Conservation (phyloP, 345 rosid species). For the Populus simonii region DNA sequence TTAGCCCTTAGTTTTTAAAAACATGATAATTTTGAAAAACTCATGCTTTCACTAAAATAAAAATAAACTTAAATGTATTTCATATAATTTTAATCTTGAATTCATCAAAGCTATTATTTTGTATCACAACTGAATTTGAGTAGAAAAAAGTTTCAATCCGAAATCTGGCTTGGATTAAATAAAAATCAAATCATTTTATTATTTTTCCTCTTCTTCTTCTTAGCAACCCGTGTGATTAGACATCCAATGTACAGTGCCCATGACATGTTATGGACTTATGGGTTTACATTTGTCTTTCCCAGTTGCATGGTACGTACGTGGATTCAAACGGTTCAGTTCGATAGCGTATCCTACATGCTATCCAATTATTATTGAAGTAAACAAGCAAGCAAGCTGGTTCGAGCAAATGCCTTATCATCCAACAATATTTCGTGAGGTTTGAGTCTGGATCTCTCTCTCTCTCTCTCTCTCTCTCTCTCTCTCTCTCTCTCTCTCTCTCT, state of each 20-base stretch:
- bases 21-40: no score
- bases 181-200: neutral
- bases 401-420: no score
- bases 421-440: no score
- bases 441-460: no score
- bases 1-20: no score
- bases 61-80: no score
- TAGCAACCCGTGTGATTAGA: neutral
- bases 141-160: neutral
- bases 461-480: no score
- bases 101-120: neutral
- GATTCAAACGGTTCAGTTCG: neutral
- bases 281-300: constrained; percentile 11
- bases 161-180: neutral
- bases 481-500: no score
- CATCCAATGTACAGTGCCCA: constrained; percentile 16
- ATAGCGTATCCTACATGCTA: neutral
- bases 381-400: no score
- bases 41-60: no score
- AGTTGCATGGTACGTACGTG: neutral
- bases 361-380: neutral
- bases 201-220: fast-evolving
- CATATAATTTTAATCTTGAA: no score
- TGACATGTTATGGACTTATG: constrained; percentile 14
- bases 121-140: neutral